phyloP scores from a whole-genome alignment of 75 land plant species.

The Chamaecyparis obtusa region DNA sequence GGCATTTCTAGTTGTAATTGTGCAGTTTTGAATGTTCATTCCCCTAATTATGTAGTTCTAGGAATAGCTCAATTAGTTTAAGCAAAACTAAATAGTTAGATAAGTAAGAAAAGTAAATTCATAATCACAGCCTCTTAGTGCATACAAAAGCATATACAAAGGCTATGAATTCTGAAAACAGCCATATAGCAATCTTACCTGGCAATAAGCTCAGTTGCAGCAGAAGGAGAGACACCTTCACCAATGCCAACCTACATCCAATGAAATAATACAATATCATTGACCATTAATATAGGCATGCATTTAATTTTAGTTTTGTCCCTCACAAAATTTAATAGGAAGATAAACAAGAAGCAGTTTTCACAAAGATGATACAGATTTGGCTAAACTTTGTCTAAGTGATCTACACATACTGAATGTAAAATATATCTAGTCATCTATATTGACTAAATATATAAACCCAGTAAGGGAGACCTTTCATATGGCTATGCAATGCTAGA shows the following conservation, averaged over 20 bases:
- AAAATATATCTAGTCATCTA: background rate
- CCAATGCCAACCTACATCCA: constrained; percentile 92
- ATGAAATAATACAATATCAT: background rate
- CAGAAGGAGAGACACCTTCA: constrained; percentile 99
- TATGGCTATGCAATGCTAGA: too few relatives aligned
- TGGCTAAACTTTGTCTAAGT: background rate
- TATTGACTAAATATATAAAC: background rate
- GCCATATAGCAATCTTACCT: constrained; percentile 43
- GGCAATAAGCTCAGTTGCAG: constrained; percentile 99
- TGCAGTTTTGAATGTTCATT: background rate
- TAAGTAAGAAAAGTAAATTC: background rate
- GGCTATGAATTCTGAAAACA: background rate
- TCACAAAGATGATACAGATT: background rate
- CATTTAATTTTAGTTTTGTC: background rate
- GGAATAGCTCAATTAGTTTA: background rate
- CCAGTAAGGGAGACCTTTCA: background rate
- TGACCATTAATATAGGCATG: background rate
- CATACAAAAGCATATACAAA: background rate
- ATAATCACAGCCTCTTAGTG: background rate
- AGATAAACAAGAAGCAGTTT: background rate
- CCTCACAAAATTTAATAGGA: background rate
- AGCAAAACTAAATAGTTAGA: background rate
- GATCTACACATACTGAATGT: background rate
- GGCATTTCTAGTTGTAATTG: background rate
- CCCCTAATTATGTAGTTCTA: background rate